Percentiles rank a stretch among this genome's conserved stretches.
phyloP scores from a whole-genome alignment of 768 basidiomycete species.

The Austroboletus eburneus region DNA sequence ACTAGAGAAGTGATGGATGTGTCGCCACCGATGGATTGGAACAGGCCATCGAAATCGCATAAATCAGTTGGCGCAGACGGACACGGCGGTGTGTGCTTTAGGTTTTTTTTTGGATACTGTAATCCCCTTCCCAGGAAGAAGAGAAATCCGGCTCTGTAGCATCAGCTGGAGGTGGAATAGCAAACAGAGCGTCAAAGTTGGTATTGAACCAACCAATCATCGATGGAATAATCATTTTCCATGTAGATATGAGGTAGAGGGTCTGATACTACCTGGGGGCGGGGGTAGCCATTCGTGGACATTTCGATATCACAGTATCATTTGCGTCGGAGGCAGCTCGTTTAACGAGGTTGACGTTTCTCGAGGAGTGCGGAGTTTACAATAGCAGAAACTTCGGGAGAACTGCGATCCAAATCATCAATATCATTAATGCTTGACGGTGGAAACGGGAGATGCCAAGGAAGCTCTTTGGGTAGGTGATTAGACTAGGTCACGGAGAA shows the following conservation, averaged over 20 bases:
- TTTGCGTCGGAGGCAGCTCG: conserved; percentile 36
- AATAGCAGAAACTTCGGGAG: neutral
- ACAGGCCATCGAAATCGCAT: conserved; percentile 6
- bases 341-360: conserved; percentile 23
- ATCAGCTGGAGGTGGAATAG: conserved; percentile 25
- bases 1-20: neutral
- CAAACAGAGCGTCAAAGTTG: conserved; percentile 22
- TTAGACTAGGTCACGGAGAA: accelerated
- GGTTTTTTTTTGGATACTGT: conserved; percentile 14
- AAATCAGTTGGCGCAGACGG: neutral
- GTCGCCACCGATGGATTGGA: conserved; percentile 4
- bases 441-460: conserved; percentile 11
- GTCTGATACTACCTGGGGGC: conserved; percentile 30
- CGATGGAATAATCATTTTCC: conserved; percentile 22
- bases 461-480: neutral
- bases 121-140: conserved; percentile 25
- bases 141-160: conserved; percentile 24
- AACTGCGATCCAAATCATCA: neutral
- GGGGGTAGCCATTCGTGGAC: conserved; percentile 16
- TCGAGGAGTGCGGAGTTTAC: neutral
- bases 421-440: conserved; percentile 6
- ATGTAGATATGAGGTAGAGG: conserved; percentile 20
- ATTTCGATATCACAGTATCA: conserved; percentile 20
- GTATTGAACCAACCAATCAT: conserved; percentile 38
- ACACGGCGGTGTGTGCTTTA: neutral